phyloP scores from a whole-genome alignment of 176 grass and related monocot genomes.

The Pontederia crassipes region DNA sequence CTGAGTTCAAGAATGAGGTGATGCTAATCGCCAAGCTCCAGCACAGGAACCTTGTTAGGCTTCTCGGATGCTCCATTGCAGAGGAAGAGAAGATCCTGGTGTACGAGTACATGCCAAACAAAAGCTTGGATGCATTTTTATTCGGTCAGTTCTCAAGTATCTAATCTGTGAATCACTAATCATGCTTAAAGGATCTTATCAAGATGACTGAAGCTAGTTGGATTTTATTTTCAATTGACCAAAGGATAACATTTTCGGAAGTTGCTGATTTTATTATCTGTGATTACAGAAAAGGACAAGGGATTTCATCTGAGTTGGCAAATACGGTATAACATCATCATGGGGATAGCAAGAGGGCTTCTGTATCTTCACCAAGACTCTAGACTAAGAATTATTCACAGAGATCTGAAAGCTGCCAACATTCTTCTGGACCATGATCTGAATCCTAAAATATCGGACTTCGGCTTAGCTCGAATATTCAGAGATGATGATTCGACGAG shows the following conservation, averaged over 20 bases:
- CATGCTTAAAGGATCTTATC: not conserved
- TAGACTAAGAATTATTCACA: too few species aligned
- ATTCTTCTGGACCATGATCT: conserved; percentile 1
- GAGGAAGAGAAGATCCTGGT: too few species aligned
- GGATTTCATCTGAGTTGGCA: not conserved
- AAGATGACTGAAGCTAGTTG: too few species aligned
- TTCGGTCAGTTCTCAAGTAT: not conserved
- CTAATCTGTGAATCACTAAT: too few species aligned
- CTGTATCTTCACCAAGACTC: too few species aligned
- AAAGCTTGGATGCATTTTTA: conserved; percentile 4
- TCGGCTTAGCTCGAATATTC: conserved; percentile 2
- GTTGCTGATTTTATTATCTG: not conserved
- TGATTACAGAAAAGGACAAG: not conserved
- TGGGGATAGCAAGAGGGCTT: not conserved
- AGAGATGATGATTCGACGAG: not conserved
- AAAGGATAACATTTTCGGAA: not conserved
- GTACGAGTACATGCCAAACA: too few species aligned
- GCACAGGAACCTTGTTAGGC: too few species aligned
- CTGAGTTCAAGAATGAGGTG: too few species aligned
- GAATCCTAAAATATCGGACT: conserved; percentile 9
- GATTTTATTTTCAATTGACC: not conserved
- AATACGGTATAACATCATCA: not conserved
- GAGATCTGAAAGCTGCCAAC: not conserved
- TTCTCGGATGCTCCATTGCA: too few species aligned
- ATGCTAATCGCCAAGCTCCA: too few species aligned